Base-by-base conservation (phyloP, 1,139 yeast species). In the Debaryomyces psychrophilus region DNA sequence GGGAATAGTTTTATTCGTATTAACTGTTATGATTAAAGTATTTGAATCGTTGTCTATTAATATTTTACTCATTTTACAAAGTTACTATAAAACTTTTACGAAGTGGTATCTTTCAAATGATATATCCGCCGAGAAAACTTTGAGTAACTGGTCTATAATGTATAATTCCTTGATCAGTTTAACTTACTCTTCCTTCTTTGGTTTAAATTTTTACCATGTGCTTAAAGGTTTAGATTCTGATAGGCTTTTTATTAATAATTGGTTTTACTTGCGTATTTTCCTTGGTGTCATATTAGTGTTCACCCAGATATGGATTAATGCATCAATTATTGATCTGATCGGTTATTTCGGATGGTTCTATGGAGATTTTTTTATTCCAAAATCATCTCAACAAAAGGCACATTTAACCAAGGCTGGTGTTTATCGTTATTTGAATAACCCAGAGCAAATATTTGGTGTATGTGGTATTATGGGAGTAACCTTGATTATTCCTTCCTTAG, bases 311-410 rank as follows among this genome's bases (percentile, higher is more conserved):
- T 83, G 92, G 88, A 86, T 90, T 34, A 83, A 87, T 55, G 61
- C 75, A 31, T 87, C 90, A 14, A 87, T 88, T 36, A 77, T 84
- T 54, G 82, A 82, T 46, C 85, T 89, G 52, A 82, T 88, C 54
- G 95, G 95, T 3, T 87, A 86, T 52, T 87, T 85, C 64, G 95
- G 96, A 12, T 88, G 95, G 95, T 88, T 87, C 59, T 88, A 86
- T 61, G 96, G 96, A 48, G 96, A 88, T 62, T 88, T 88, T 66
- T 88, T 88, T 64, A 73, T 87, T 54, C 85, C 88, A 29, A 70
- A 64, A 44, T 65, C 71, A 9, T 58, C 59, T 22, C 59, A 63
- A 17, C 72, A 67, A 43, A 62, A 67, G 46, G 71, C 81, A 27
- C 75, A 79, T 38, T 73, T 89, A 54, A 84, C 93, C 1, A 86